Evolutionary conservation across 2,329 filamentous ascomycete species (phyloP).

Genomic region (Trichophyton mentagrophytes): DNA sequence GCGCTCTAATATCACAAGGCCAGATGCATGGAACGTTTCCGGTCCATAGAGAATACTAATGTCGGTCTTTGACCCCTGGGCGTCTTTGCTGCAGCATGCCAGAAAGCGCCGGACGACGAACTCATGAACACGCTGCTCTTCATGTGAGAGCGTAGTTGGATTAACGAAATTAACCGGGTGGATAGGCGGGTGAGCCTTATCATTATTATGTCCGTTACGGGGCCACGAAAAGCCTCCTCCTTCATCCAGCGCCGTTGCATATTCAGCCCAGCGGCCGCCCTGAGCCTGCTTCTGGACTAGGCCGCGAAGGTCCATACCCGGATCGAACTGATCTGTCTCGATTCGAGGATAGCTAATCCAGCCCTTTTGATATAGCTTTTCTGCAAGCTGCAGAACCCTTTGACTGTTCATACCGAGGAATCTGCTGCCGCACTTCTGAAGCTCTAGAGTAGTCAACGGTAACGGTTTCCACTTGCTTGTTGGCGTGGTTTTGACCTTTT

Average conservation of each 20-base stretch:
- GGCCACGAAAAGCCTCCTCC: conserved; percentile 6
- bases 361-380: conserved; percentile 1
- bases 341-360: conserved; percentile 6
- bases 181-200: conserved; percentile 4
- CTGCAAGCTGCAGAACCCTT: conserved; percentile 5
- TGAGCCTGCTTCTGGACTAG: conserved; percentile 4
- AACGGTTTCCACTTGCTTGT: conserved; percentile 6
- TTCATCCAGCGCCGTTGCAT: conserved; percentile 5
- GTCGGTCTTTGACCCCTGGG: conserved; percentile 4
- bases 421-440: conserved; percentile 6
- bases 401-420: conserved; percentile 4
- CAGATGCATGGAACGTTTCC: conserved; percentile 1
- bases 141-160: conserved; percentile 5
- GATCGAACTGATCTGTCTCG: conserved; percentile 5
- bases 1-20: conserved; percentile 4
- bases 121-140: conserved; percentile 5
- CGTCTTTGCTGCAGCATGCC: conserved; percentile 5
- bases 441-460: conserved; percentile 6
- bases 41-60: conserved; percentile 5
- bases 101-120: conserved; percentile 4
- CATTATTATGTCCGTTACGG: conserved; percentile 5
- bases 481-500: conserved; percentile 4
- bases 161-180: conserved; percentile 5
- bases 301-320: conserved; percentile 4
- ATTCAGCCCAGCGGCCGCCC: conserved; percentile 2